These are phyloP conservation scores for Penicillium flavigenum DNA, from an alignment of 495 filamentous ascomycete species.

Conservation along the genomic window DNA sequence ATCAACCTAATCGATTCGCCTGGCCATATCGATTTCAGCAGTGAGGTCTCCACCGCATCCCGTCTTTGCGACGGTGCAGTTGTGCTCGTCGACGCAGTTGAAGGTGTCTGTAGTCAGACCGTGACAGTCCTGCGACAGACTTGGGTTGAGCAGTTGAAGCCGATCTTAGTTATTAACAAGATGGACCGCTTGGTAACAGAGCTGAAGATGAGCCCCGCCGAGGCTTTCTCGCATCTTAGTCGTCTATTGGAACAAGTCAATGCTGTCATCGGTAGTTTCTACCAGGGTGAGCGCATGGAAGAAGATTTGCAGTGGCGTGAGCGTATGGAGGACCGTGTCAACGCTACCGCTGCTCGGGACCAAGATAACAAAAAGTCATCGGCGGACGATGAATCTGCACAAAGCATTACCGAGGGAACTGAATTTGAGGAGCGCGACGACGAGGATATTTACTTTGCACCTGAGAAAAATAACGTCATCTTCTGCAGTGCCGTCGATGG, in stretches of 20 bases:
- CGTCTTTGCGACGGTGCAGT: constrained; percentile 92
- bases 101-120: constrained; percentile 97
- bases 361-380: constrained; percentile 40
- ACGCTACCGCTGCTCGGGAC: constrained; percentile 47
- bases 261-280: constrained; percentile 95
- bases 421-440: constrained; percentile 92
- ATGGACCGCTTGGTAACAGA: constrained; percentile 93
- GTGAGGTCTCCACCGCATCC: constrained; percentile 94
- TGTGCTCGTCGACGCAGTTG: constrained; percentile 95
- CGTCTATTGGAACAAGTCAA: constrained; percentile 94
- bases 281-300: constrained; percentile 98
- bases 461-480: constrained; percentile 98
- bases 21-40: constrained; percentile 98
- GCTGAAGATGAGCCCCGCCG: constrained; percentile 82
- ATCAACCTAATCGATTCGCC: constrained; percentile 98
- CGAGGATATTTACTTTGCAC: constrained; percentile 96
- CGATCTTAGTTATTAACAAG: constrained; percentile 95
- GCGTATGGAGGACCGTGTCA: constrained; percentile 81
- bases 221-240: constrained; percentile 87
- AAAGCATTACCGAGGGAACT: constrained; percentile 35
- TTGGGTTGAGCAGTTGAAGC: constrained; percentile 95
- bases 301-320: constrained; percentile 97
- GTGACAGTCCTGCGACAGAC: constrained; percentile 93
- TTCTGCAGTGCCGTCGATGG: constrained; percentile 97
- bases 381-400: constrained; percentile 52